These are phyloP conservation scores for Gynostemma pentaphyllum DNA, from an alignment of 306 rosid species.

Conservation along the genomic window DNA sequence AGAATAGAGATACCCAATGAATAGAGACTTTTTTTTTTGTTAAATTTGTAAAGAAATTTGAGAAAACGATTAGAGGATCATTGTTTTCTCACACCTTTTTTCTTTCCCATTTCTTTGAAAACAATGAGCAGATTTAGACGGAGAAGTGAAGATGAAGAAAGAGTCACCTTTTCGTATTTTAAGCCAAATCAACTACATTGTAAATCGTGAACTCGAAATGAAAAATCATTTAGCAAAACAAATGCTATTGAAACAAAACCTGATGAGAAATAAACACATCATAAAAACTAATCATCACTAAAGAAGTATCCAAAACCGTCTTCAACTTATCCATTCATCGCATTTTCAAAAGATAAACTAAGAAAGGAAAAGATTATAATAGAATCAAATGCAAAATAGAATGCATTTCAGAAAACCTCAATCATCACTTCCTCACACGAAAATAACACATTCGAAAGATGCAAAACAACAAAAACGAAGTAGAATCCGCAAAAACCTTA, in stretches of 20 bases:
- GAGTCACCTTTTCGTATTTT: too few relatives aligned
- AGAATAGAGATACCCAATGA: too few relatives aligned
- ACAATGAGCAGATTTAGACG: too few relatives aligned
- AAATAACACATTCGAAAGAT: not conserved
- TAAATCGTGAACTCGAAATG: too few relatives aligned
- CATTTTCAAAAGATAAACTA: not conserved
- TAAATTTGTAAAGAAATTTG: too few relatives aligned
- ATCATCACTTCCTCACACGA: not conserved
- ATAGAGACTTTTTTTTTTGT: too few relatives aligned
- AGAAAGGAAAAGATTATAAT: not conserved
- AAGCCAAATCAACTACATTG: not conserved
- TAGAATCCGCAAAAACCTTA: not conserved
- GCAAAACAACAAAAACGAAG: not conserved
- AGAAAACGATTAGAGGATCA: too few relatives aligned
- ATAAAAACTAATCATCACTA: not conserved
- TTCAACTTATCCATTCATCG: too few relatives aligned
- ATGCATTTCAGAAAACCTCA: not conserved
- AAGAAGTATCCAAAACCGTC: not conserved
- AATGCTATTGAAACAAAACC: not conserved
- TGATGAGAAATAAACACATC: not conserved
- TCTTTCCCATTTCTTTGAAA: too few relatives aligned
- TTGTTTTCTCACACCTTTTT: too few relatives aligned
- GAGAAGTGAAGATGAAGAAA: too few relatives aligned
- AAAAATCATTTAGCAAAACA: too few relatives aligned
- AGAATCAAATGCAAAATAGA: not conserved